Base-by-base conservation (phyloP, 2,329 filamentous ascomycete genomes). In the Septoria linicola region DNA sequence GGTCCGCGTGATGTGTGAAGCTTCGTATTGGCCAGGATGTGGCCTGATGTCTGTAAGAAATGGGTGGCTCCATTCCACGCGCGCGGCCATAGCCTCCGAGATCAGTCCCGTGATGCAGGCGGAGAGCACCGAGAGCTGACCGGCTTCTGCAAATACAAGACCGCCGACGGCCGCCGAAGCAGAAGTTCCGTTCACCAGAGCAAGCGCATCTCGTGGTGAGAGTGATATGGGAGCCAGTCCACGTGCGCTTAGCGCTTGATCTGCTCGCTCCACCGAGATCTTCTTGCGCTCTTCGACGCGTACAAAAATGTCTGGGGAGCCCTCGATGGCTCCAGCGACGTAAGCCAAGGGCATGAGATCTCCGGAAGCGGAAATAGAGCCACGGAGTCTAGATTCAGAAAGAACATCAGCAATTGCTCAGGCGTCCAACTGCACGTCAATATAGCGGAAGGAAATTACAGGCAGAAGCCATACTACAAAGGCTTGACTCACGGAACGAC, bases 101-200 rank as follows among this genome's bases (percentile, higher is more conserved):
- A 72, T 73, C 72, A 86, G 81, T 1, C 80, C 81, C 0, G 83
- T 84, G 2, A 85, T 66, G 0, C 81, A 63, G 61, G 87, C 83
- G 0, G 76, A 68, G 1, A 83, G 63, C 0, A 82, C 53, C 0
- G 76, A 75, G 3, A 84, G 69, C 25, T 76, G 69, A 45, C 80
- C 74, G 1, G 79, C 71, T 47, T 83, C 76, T 50, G 82, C 69
- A 1, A 80, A 58, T 3, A 68, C 76, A 17, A 81, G 64, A 5
- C 70, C 66, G 2, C 73, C 77, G 1, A 74, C 71, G 1, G 71
- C 74, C 8, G 72, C 71, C 42, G 70, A 75, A 34, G 69, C 65
- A 14, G 79, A 66, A 3, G 77, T 76, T 10, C 79, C 76, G 62
- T 81, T 77, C 50, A 80, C 59, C 17, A 80, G 48, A 1, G 71